Base-by-base conservation (phyloP, 83 land plant genomes). In the Thuja plicata region DNA sequence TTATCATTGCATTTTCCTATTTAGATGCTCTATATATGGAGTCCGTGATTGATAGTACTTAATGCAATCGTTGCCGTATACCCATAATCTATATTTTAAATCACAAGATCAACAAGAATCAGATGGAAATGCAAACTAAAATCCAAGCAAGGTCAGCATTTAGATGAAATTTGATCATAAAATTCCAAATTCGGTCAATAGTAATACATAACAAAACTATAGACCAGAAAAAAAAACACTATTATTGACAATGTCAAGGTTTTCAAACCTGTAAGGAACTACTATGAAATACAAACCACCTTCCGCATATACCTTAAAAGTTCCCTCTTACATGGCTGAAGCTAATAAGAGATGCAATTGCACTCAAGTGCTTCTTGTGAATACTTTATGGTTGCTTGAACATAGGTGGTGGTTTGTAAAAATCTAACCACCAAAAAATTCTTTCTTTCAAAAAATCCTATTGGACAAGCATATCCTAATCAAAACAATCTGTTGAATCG, bases 351-450 rank as follows among this genome's bases (percentile, higher is more conserved):
- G 1, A 66, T 66, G 30, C 30, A 66, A 66, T 66, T 66, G 73
- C 1, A 66, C 73, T 7, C 73, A 8, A 9, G 73, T 66, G n/a
- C 30, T 27, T 66, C 30, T 66, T 66, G 73, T 66, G n/a, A 66
- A 66, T 81, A 35, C 27, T 3, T 55, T 89, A 94, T 91, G 93
- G 94, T 79, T 94, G 95, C 89, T 94, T 94, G 91, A 93, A 91
- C 85, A 93, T 92, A 46, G 94, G 90, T 70, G 95, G 93, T 60
- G 89, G 60, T 35, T 94, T 94, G 13, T 89, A 92, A 52, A 92
- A 52, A 66, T 88, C 85, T 90, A 90, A 40, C 91, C 92, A 52
- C 84, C 90, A 1, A 89, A 88, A 88, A 38, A 57, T 15, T 88
- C n/a, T 88, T 60, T 86, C 90, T 71, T 90, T 92, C 85, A 90